These are phyloP conservation scores for Candida sp. DNA, from an alignment of 1,139 yeast species.

Conservation along the genomic window DNA sequence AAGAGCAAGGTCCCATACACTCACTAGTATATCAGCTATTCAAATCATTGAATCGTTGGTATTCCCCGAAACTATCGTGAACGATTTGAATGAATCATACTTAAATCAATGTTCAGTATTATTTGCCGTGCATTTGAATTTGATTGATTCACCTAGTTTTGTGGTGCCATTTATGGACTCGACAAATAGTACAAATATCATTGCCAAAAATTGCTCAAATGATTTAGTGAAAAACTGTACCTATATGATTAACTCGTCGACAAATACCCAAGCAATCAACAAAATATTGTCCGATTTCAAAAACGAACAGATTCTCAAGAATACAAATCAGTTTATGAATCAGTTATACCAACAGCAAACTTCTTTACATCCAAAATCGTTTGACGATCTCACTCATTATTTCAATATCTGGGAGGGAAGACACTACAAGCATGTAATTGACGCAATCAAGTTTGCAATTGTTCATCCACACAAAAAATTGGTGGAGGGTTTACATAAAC, in stretches of 20 bases:
- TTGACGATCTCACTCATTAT: conserved; percentile 21
- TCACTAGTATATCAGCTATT: conserved; percentile 16
- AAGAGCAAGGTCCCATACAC: conserved; percentile 11
- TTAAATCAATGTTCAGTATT: conserved; percentile 27
- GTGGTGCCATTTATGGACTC: conserved; percentile 17
- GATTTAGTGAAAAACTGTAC: conserved; percentile 15
- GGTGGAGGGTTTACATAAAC: conserved; percentile 9
- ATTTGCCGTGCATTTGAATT: conserved; percentile 22
- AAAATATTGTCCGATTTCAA: conserved; percentile 12
- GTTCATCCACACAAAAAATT: conserved; percentile 34
- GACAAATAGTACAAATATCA: conserved; percentile 18
- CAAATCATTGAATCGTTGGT: conserved; percentile 21
- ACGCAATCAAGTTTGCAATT: conserved; percentile 26
- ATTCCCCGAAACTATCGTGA: conserved; percentile 12
- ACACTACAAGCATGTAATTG: conserved; percentile 19
- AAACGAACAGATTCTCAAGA: conserved; percentile 7
- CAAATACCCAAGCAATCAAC: conserved; percentile 9
- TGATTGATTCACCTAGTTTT: conserved; percentile 26
- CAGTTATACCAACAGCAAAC: conserved; percentile 10
- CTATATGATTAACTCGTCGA: conserved; percentile 25
- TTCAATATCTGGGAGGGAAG: conserved; percentile 35
- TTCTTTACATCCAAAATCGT: conserved; percentile 9
- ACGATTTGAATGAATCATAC: conserved; percentile 16
- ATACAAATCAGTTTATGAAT: conserved; percentile 13
- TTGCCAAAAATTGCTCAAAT: conserved; percentile 22